A percentile compares a stretch with the other conserved stretches of the same genome.
These are phyloP conservation scores for Leersia perrieri DNA, from an alignment of 176 grass and related monocot genomes.

Conservation along the genomic window DNA sequence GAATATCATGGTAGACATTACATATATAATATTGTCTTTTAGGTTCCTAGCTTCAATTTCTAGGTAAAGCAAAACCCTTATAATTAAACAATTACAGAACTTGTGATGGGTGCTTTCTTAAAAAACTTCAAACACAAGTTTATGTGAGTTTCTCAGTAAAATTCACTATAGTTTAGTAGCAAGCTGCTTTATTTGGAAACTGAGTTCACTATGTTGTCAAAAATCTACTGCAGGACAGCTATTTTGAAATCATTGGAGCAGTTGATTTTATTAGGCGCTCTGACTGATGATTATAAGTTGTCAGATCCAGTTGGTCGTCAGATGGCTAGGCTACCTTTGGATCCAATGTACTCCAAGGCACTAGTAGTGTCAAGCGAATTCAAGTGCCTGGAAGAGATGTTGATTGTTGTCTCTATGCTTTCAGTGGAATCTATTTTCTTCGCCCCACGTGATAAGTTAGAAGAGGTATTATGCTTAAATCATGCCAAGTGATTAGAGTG, in stretches of 20 bases:
- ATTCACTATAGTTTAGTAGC: background rate
- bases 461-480: slow-evolving; percentile 65
- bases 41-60: background rate
- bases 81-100: background rate
- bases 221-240: slow-evolving; percentile 56
- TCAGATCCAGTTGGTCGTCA: slow-evolving; percentile 79
- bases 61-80: background rate
- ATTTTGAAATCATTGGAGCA: slow-evolving; percentile 96
- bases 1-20: background rate
- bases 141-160: slow-evolving; percentile 4
- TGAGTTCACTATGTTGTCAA: slow-evolving; percentile 16
- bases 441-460: slow-evolving; percentile 75
- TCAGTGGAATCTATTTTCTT: slow-evolving; percentile 98
- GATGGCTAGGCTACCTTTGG: slow-evolving; percentile 92
- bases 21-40: background rate
- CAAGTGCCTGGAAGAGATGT: slow-evolving; percentile 98
- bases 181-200: background rate
- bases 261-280: slow-evolving; percentile 71
- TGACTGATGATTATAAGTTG: slow-evolving; percentile 85
- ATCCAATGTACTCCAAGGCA: slow-evolving; percentile 94
- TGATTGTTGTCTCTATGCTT: slow-evolving; percentile 96
- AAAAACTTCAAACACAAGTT: background rate
- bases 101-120: background rate
- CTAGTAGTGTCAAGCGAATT: slow-evolving; percentile 73
- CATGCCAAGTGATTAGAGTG: background rate